Percentiles rank a stretch among this genome's conserved stretches.
phyloP scores from a whole-genome alignment of 139 green algal genomes.

The Coelastrella sp. region DNA sequence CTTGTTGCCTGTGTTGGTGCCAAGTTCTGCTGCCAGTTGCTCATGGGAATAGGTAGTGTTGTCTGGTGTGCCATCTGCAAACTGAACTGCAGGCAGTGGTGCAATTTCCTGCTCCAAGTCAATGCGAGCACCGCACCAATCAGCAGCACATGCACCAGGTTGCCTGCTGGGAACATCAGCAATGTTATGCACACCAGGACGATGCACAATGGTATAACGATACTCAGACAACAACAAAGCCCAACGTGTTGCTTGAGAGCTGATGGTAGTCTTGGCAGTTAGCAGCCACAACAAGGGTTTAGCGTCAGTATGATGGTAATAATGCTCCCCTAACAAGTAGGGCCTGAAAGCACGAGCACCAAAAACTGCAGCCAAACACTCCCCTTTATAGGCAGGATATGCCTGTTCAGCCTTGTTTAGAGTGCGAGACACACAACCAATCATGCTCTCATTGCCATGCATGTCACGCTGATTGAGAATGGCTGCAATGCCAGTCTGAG shows the following conservation, averaged over 20 bases:
- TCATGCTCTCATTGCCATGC: not conserved
- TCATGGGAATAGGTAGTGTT: not conserved
- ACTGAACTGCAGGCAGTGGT: not conserved
- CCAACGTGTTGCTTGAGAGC: not conserved
- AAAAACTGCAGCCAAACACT: conserved; percentile 1
- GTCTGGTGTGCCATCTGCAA: not conserved
- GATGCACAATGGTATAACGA: too few species aligned
- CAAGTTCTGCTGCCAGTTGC: not conserved
- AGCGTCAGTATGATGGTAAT: too few species aligned
- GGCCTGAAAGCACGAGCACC: not conserved
- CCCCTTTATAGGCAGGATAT: not conserved
- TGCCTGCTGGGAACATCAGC: not conserved
- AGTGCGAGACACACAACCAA: conserved; percentile 7
- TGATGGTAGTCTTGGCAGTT: not conserved
- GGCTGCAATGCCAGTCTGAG: conserved; percentile 28
- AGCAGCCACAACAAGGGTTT: too few species aligned
- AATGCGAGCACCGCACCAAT: too few species aligned
- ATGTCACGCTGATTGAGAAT: conserved; percentile 42
- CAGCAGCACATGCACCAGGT: too few species aligned
- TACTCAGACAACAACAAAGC: too few species aligned
- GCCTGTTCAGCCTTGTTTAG: conserved; percentile 39
- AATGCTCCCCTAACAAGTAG: not conserved
- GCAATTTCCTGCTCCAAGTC: not conserved
- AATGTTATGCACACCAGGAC: too few species aligned
- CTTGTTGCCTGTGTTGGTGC: not conserved